Percentiles rank a stretch among this genome's conserved stretches.
Conservation (phyloP, 225 moss, liverwort and hornwort species). For the Bryum argenteum region DNA sequence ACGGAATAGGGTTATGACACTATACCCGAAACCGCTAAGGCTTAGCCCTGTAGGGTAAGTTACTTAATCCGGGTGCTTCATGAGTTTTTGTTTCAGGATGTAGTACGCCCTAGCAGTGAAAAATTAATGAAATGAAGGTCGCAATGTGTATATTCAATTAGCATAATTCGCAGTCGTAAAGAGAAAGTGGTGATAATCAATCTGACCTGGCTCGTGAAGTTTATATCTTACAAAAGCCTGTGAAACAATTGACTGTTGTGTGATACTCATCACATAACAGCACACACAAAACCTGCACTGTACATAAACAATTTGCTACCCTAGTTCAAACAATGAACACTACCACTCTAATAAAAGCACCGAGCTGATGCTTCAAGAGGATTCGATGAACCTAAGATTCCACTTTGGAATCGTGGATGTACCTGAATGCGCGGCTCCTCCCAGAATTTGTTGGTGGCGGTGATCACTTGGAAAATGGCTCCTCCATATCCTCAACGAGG, state of each 20-base stretch:
- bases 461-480: conserved; percentile 36
- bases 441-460: conserved; percentile 1
- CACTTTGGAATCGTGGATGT: conserved; percentile 1
- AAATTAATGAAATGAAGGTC: no score
- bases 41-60: no score
- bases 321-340: conserved; percentile 30
- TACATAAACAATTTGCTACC: conserved; percentile 31
- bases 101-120: no score
- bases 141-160: no score
- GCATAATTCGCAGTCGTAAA: no score
- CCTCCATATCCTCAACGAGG: conserved; percentile 53
- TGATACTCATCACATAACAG: conserved; percentile 37
- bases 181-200: conserved; percentile 19
- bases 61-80: no score
- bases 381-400: conserved; percentile 7
- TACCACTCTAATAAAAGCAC: neutral
- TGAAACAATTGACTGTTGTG: conserved; percentile 28
- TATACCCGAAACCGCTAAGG: no score
- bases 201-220: conserved; percentile 25
- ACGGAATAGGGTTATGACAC: no score
- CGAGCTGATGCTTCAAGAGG: neutral
- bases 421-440: conserved; percentile 18
- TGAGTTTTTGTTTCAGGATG: no score
- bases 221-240: conserved; percentile 43
- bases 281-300: conserved; percentile 41